Base-by-base conservation (phyloP, 2,329 filamentous ascomycete genomes). In the Trichoderma oligosporum region DNA sequence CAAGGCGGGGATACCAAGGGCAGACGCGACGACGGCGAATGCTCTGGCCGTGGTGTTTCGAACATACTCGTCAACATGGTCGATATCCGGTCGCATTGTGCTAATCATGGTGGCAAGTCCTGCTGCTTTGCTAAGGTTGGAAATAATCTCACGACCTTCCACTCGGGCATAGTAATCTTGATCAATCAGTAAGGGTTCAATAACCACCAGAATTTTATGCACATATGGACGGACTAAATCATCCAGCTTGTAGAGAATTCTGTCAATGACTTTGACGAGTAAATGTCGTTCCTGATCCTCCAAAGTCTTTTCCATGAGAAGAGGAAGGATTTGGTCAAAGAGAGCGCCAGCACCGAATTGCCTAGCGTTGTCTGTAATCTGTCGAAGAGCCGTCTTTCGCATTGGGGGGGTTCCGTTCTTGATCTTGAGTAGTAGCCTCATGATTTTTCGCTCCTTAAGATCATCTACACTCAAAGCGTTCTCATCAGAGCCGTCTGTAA, bases 151-250 rank as follows among this genome's bases (percentile, higher is more conserved):
- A 65, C 94, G 90, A 73, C 94, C 94, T 73, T 99, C 94, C 4
- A 99, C 94, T 71, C 94, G 88, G 39, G 95, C 94, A 72, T 99
- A 99, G 76, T 99, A 99, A 75, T 99, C 95, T 76, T 99, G 94
- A 70, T 99, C 95, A 68, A 99, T 99, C 63, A 99, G 88, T 48
- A 99, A 80, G n/a, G 94, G 94, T 73, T 99, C 95, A 66, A 99
- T 99, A 69, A 99, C 94, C 53, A 99, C 94, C 58, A 99, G 76
- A 61, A 99, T 99, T 78, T 97, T 97, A 78, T 99, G 95, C 14
- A 96, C 93, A 63, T 93, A 99, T 20, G 94, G 94, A 38, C 94
- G 85, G 54, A 99, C 94, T 63, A 97, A 82, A 67, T 99, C 94
- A 70, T 97, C 94, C 22, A 99, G 84, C 77, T 99, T 99, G 82